Conservation (phyloP, 257 asterid genomes). For the Solanum phureja region DNA sequence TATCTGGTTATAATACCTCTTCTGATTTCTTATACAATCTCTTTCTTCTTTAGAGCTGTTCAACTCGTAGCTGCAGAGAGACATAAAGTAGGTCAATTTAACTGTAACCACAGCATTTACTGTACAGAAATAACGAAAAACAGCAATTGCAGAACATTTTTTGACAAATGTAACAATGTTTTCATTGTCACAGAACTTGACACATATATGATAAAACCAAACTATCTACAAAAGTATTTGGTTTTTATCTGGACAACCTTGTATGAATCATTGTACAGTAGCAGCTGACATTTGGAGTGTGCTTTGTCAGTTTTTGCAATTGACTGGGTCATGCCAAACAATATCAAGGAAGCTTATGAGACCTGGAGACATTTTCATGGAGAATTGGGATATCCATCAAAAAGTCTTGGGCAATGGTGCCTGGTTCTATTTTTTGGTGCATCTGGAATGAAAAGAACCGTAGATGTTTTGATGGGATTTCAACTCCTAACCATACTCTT, state of each 20-base stretch:
- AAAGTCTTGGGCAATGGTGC: neutral
- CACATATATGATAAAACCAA: neutral
- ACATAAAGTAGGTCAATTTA: neutral
- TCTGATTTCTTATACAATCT: slow-evolving; percentile 40
- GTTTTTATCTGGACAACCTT: neutral
- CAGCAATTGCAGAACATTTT: neutral
- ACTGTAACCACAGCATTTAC: neutral
- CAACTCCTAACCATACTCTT: neutral
- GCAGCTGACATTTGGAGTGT: neutral
- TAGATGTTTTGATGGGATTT: neutral
- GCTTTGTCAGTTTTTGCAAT: neutral
- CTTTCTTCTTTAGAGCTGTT: slow-evolving; percentile 71
- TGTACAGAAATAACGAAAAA: neutral
- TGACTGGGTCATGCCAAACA: neutral
- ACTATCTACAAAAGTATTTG: neutral
- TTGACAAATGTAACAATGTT: neutral
- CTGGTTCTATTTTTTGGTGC: neutral
- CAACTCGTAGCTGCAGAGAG: slow-evolving; percentile 65
- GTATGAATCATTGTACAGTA: neutral
- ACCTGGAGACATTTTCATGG: neutral
- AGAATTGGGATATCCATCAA: neutral
- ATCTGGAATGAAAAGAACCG: neutral
- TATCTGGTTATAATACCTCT: slow-evolving; percentile 33
- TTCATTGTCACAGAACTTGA: neutral
- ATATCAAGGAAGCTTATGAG: neutral